phyloP scores from a whole-genome alignment of 1,284 basidiomycete genomes.

The Meripilus lineatus region DNA sequence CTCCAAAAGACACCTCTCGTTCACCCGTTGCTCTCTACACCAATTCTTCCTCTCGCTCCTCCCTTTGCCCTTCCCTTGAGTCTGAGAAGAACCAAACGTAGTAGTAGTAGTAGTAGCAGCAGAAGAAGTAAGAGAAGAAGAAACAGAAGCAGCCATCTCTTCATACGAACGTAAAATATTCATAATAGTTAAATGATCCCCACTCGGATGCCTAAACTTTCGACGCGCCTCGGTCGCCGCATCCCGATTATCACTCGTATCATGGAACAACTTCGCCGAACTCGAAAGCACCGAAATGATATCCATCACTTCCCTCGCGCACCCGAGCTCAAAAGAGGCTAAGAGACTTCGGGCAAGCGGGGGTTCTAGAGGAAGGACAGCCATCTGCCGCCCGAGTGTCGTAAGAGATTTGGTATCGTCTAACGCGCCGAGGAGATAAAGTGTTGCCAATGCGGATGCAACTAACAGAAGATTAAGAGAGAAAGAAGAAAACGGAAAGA shows the following conservation, averaged over 20 bases:
- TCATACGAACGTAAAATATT: conserved; percentile 83
- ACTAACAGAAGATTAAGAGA: conserved; percentile 38
- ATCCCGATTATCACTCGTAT: conserved; percentile 68
- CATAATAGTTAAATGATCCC: conserved; percentile 88
- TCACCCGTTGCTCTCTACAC: conserved; percentile 82
- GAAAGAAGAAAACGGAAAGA: conserved; percentile 4
- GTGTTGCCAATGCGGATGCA: conserved; percentile 63
- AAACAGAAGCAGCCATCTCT: conserved; percentile 43
- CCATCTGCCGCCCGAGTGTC: conserved; percentile 71
- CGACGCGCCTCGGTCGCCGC: conserved; percentile 60
- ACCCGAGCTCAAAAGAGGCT: conserved; percentile 66
- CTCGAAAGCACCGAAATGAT: conserved; percentile 79
- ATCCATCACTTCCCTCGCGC: conserved; percentile 71
- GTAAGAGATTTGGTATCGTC: conserved; percentile 64
- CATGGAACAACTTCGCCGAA: conserved; percentile 72
- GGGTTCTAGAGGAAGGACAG: conserved; percentile 81
- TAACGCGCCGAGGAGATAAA: conserved; percentile 75
- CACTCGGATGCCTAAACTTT: conserved; percentile 80
- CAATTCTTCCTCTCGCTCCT: conserved; percentile 60
- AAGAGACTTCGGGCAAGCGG: conserved; percentile 74
- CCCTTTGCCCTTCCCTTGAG: conserved; percentile 6
- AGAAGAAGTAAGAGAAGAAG: too few species aligned
- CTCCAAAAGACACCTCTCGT: conserved; percentile 82
- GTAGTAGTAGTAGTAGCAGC: too few species aligned
- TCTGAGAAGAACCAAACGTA: too few species aligned